phyloP scores from a whole-genome alignment of 176 grass and related monocot species.

The Ensete ventricosum region DNA sequence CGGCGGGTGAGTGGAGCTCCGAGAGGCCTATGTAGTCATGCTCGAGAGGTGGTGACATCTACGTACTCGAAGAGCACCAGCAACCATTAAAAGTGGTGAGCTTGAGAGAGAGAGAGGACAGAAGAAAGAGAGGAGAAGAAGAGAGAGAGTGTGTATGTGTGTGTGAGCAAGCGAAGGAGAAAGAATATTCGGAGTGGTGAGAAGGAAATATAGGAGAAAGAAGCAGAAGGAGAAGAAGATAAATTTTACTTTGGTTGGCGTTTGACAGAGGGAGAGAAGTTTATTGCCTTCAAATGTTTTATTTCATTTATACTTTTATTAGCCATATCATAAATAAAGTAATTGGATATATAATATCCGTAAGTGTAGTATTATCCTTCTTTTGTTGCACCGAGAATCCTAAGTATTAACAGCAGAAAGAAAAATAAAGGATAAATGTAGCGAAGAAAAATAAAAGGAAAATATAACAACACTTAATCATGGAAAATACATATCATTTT shows the following conservation, averaged over 20 bases:
- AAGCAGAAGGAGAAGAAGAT: background rate
- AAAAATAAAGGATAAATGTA: no score
- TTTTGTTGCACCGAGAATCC: no score
- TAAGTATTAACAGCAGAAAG: no score
- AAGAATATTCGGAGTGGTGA: background rate
- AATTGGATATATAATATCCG: no score
- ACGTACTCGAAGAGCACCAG: background rate
- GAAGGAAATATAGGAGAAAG: background rate
- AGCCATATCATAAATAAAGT: no score
- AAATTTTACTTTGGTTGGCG: background rate
- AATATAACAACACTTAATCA: no score
- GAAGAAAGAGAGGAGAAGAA: background rate
- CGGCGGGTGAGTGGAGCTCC: conserved; percentile 16
- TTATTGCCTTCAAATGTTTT: no score
- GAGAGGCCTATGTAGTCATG: conserved; percentile 90
- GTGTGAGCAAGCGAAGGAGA: background rate
- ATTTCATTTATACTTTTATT: no score
- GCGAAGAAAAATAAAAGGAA: no score
- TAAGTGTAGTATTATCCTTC: no score
- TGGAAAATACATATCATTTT: no score
- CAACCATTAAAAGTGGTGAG: background rate
- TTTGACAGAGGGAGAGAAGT: no score
- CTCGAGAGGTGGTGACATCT: conserved; percentile 85
- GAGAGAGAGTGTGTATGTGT: background rate
- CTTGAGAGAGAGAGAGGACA: background rate